These are phyloP conservation scores for Stygiomarasmius scandens DNA, from an alignment of 1,284 basidiomycete genomes.

Conservation along the genomic window DNA sequence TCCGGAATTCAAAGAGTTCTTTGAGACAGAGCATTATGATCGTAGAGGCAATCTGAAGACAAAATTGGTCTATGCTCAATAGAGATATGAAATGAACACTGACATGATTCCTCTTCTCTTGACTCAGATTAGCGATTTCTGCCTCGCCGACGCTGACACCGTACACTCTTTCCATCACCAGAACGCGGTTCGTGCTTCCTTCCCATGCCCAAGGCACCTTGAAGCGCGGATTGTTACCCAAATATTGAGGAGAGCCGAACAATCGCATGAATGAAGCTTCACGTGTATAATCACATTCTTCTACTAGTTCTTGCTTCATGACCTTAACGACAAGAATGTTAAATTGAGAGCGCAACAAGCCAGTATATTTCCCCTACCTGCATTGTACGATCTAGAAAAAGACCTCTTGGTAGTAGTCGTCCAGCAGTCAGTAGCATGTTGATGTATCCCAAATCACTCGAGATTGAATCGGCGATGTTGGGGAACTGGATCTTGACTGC, in stretches of 20 bases:
- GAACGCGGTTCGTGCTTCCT: slow-evolving; percentile 78
- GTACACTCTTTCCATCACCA: slow-evolving; percentile 88
- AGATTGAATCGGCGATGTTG: slow-evolving; percentile 85
- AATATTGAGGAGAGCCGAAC: slow-evolving; percentile 56
- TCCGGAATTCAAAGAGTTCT: slow-evolving; percentile 88
- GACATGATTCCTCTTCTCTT: slow-evolving; percentile 79
- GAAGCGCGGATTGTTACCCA: slow-evolving; percentile 71
- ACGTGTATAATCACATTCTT: slow-evolving; percentile 93
- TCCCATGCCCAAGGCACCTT: slow-evolving; percentile 88
- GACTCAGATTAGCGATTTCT: slow-evolving; percentile 51
- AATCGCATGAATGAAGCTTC: slow-evolving; percentile 77
- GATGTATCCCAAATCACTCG: slow-evolving; percentile 87
- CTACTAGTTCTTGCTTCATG: slow-evolving; percentile 89
- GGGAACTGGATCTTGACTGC: slow-evolving; percentile 98
- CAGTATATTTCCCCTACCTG: slow-evolving; percentile 42
- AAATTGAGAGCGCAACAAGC: not conserved
- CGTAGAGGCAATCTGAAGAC: slow-evolving; percentile 74
- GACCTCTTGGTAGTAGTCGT: slow-evolving; percentile 79
- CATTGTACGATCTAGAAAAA: slow-evolving; percentile 90
- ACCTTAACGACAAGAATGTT: slow-evolving; percentile 55
- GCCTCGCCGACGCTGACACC: slow-evolving; percentile 82
- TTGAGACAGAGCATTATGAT: slow-evolving; percentile 87
- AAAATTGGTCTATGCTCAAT: slow-evolving; percentile 3
- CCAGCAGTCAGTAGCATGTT: slow-evolving; percentile 84
- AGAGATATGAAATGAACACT: slow-evolving; percentile 24